Evolutionary conservation across 257 asterid species (phyloP).

Genomic region (Echites panduratus): DNA sequence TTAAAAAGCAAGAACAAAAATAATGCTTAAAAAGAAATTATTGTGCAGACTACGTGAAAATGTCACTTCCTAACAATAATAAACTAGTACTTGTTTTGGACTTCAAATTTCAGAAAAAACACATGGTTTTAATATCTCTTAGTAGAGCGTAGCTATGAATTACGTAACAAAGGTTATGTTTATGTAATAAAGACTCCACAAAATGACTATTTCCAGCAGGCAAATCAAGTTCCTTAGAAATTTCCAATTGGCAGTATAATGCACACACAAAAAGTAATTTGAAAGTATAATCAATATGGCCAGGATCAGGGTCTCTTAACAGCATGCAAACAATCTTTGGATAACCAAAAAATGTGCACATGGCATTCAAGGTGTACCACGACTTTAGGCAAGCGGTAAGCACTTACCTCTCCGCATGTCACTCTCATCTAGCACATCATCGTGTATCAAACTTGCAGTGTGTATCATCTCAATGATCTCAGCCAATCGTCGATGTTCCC

Average conservation of each 20-base stretch:
- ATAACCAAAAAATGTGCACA: not conserved
- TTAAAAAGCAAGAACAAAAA: not conserved
- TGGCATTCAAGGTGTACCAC: not conserved
- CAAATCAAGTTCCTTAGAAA: not conserved
- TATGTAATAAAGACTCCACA: not conserved
- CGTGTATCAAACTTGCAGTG: constrained; percentile 96
- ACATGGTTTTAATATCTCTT: not conserved
- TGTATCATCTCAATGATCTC: constrained; percentile 99
- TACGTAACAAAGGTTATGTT: not conserved
- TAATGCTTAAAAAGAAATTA: not conserved
- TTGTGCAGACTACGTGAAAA: not conserved
- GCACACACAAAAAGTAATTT: no score
- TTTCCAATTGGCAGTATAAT: not conserved
- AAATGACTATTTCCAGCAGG: not conserved
- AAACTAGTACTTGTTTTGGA: not conserved
- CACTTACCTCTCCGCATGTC: constrained; percentile 81
- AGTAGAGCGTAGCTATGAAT: not conserved
- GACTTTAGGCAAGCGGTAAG: not conserved
- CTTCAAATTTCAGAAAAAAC: not conserved
- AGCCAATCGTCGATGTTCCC: constrained; percentile 84
- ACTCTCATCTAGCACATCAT: constrained; percentile 92
- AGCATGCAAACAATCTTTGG: not conserved
- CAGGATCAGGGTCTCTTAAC: not conserved
- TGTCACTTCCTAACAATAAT: not conserved
- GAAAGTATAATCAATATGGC: not conserved